phyloP scores from a whole-genome alignment of 2,329 filamentous ascomycete species.

The Pseudocercospora crystallina region DNA sequence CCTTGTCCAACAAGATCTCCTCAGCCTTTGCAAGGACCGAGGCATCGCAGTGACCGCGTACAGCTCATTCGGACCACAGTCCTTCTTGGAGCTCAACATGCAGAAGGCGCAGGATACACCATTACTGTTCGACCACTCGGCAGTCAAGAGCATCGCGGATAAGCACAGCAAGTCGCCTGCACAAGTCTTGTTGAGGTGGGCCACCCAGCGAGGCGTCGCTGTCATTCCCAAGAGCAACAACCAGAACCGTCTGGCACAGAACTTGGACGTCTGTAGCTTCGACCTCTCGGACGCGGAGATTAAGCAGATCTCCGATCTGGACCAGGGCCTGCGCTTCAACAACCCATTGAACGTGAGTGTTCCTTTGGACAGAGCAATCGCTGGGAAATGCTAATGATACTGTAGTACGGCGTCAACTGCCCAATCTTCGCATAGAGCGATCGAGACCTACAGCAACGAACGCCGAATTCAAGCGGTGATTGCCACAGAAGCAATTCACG shows the following conservation, averaged over 20 bases:
- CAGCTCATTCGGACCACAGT: conserved; percentile 77
- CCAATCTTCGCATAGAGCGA: conserved; percentile 23
- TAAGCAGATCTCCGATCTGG: conserved; percentile 63
- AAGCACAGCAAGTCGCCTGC: conserved; percentile 73
- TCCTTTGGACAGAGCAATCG: background rate
- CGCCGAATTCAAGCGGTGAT: background rate
- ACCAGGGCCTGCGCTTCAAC: conserved; percentile 72
- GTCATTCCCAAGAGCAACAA: conserved; percentile 78
- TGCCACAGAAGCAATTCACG: background rate
- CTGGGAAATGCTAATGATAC: background rate
- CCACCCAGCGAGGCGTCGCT: conserved; percentile 76
- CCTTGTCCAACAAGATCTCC: conserved; percentile 71
- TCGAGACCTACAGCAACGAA: background rate
- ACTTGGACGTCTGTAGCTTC: conserved; percentile 66
- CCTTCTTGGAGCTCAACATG: conserved; percentile 76
- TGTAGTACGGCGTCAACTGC: conserved; percentile 18
- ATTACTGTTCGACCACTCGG: conserved; percentile 69
- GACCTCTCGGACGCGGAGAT: conserved; percentile 67
- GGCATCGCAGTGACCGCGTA: conserved; percentile 77
- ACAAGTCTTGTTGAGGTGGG: conserved; percentile 83
- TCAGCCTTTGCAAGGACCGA: conserved; percentile 68
- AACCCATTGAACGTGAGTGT: conserved; percentile 66
- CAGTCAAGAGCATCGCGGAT: conserved; percentile 63
- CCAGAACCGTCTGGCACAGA: conserved; percentile 59
- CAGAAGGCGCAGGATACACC: conserved; percentile 64